Conservation (phyloP, 257 asterid genomes). For the Solanum bulbocastanum region DNA sequence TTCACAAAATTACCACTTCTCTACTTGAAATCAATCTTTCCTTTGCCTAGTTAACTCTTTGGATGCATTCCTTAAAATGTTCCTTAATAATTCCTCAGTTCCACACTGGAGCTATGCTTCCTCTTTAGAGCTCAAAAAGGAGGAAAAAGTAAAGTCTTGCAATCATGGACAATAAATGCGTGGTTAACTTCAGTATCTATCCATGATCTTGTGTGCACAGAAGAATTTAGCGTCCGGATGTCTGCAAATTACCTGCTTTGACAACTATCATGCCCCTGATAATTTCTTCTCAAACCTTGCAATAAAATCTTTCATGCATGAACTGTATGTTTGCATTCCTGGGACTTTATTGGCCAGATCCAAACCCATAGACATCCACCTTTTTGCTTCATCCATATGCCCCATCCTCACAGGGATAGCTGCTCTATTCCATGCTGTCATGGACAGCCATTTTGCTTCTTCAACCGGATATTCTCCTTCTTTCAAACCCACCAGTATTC, state of each 20-base stretch:
- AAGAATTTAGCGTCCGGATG: conserved; percentile 9
- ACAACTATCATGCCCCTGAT: conserved; percentile 11
- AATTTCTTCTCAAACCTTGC: conserved; percentile 39
- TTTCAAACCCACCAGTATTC: conserved; percentile 86
- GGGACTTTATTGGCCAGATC: conserved; percentile 65
- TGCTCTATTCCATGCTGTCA: conserved; percentile 96
- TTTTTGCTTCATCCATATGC: conserved; percentile 46
- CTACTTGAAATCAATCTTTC: background rate
- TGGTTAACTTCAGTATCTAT: background rate
- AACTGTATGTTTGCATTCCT: conserved; percentile 61
- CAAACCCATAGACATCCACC: conserved; percentile 87
- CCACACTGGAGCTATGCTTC: background rate
- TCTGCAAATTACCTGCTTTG: conserved; percentile 16
- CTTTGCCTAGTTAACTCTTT: background rate
- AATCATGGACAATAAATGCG: background rate
- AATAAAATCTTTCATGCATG: conserved; percentile 87
- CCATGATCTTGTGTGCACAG: background rate
- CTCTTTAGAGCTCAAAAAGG: background rate
- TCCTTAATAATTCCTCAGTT: background rate
- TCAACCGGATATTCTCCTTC: conserved; percentile 83
- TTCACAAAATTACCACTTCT: background rate
- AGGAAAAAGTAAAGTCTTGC: background rate
- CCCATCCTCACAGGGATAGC: conserved; percentile 80
- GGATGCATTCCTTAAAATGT: background rate
- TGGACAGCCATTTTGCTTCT: conserved; percentile 91